Percentiles rank a stretch among this genome's conserved stretches.
phyloP scores from a whole-genome alignment of 2,329 filamentous ascomycete species.

The Drechslerella coelobrocha region DNA sequence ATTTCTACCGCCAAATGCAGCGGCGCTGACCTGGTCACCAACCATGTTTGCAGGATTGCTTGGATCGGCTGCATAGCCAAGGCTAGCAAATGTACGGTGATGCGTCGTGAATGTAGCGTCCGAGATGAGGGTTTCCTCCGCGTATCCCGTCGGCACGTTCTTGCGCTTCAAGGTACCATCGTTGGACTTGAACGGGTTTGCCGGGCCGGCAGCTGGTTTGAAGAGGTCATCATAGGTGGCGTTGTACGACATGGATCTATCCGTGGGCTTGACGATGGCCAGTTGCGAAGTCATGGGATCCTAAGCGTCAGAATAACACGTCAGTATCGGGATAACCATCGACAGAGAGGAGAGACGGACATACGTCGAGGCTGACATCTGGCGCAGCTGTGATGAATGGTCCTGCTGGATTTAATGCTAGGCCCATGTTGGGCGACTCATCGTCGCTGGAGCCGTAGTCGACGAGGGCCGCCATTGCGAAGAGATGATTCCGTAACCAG shows the following conservation, averaged over 20 bases:
- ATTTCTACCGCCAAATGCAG: slow-evolving; percentile 61
- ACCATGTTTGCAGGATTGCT: slow-evolving; percentile 57
- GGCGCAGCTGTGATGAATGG: slow-evolving; percentile 62
- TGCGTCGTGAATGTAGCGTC: slow-evolving; percentile 88
- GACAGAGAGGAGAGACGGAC: slow-evolving; percentile 57
- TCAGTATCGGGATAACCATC: slow-evolving; percentile 20
- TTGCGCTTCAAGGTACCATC: slow-evolving; percentile 72
- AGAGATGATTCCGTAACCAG: background rate
- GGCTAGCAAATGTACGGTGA: slow-evolving; percentile 79
- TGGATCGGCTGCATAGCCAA: slow-evolving; percentile 65
- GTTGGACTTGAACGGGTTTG: slow-evolving; percentile 76
- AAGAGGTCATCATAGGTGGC: slow-evolving; percentile 74
- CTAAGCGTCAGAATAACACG: slow-evolving; percentile 50
- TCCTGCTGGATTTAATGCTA: slow-evolving; percentile 55
- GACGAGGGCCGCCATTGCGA: slow-evolving; percentile 53
- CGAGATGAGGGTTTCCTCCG: slow-evolving; percentile 85
- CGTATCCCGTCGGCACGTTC: slow-evolving; percentile 82
- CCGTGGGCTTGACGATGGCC: slow-evolving; percentile 63
- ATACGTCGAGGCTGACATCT: slow-evolving; percentile 66
- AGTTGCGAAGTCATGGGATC: slow-evolving; percentile 63
- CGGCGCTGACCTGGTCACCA: slow-evolving; percentile 52
- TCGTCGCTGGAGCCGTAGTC: slow-evolving; percentile 61
- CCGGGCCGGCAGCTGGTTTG: slow-evolving; percentile 70
- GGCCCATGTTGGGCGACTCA: slow-evolving; percentile 56
- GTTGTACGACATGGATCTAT: slow-evolving; percentile 63